These are phyloP conservation scores for Rubia occidens DNA, from an alignment of 305 asterid genomes.

Conservation along the genomic window DNA sequence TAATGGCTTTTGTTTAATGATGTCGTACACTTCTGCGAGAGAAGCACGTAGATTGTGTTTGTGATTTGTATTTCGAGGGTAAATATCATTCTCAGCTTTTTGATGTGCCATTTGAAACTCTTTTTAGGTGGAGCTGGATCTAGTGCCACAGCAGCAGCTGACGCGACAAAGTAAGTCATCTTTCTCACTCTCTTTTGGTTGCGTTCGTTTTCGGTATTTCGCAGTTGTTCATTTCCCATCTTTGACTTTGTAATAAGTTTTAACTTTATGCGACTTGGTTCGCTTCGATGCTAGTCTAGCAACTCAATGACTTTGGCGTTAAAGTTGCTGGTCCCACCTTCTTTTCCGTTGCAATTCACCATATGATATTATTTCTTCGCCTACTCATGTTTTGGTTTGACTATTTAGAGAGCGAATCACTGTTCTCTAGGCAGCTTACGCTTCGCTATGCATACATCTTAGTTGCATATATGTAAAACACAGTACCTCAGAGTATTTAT, in stretches of 20 bases:
- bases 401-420: neutral
- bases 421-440: neutral
- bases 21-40: conserved; percentile 1
- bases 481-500: neutral
- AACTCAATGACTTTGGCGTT: neutral
- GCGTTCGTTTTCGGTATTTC: neutral
- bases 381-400: neutral
- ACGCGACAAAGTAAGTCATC: conserved; percentile 70
- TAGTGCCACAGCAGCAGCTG: conserved; percentile 48
- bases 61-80: neutral
- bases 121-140: conserved; percentile 58
- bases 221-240: neutral
- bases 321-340: neutral
- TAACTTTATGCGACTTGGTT: neutral
- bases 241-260: neutral
- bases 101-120: conserved; percentile 20
- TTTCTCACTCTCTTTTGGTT: conserved; percentile 19
- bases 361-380: neutral
- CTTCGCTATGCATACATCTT: neutral
- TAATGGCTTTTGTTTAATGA: neutral
- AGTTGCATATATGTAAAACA: neutral
- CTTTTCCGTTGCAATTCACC: neutral
- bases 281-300: conserved; percentile 1
- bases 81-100: neutral
- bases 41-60: neutral